Conservation (phyloP, 192 early-diverging fungal genomes). For the Coemansia sp. region DNA sequence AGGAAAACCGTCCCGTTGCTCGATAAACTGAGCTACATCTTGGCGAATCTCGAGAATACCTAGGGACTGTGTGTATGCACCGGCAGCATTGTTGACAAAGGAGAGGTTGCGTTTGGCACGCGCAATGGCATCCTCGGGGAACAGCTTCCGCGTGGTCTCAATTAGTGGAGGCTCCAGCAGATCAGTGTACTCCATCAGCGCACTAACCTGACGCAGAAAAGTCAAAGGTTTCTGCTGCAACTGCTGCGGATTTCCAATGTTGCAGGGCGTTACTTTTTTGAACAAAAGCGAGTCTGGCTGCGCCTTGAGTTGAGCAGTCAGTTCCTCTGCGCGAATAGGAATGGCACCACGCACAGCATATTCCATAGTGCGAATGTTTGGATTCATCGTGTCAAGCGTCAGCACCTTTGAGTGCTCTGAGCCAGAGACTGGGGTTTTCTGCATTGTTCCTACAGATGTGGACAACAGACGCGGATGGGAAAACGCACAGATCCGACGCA, state of each 20-base stretch:
- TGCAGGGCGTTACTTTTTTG: constrained; percentile 69
- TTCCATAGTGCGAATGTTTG: constrained; percentile 70
- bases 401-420: constrained; percentile 60
- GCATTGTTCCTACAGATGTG: constrained; percentile 29
- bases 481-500: background rate
- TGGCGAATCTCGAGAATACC: constrained; percentile 82
- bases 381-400: constrained; percentile 69
- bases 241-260: constrained; percentile 95
- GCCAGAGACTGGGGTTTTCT: background rate
- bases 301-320: constrained; percentile 57
- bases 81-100: constrained; percentile 70
- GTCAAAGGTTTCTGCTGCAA: constrained; percentile 88
- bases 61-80: constrained; percentile 95
- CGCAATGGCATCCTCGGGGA: constrained; percentile 81
- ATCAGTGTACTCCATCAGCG: constrained; percentile 87
- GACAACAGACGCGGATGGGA: constrained; percentile 17
- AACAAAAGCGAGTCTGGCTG: constrained; percentile 63
- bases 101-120: constrained; percentile 72
- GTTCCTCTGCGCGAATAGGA: constrained; percentile 88
- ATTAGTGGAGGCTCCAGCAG: constrained; percentile 64
- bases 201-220: constrained; percentile 93
- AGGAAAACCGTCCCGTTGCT: constrained; percentile 88
- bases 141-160: constrained; percentile 63
- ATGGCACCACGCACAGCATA: constrained; percentile 96
- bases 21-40: constrained; percentile 89